Base-by-base conservation (phyloP, 2,329 filamentous ascomycete species). In the Hysterium pulicare region DNA sequence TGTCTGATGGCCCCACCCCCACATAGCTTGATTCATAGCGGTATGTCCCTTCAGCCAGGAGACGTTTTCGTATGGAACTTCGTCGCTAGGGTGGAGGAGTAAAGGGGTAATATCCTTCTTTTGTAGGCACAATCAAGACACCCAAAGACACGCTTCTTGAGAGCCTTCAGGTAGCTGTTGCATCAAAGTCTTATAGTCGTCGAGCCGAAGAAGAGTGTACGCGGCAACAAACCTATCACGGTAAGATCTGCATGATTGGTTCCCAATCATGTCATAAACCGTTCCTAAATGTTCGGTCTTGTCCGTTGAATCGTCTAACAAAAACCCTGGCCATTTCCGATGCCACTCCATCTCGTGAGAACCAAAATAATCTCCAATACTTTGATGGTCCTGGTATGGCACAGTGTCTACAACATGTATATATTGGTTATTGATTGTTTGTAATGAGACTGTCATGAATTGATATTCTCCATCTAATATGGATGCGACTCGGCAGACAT, bases 141-240 rank as follows among this genome's bases (percentile, higher is more conserved):
- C 16, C 35, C 40, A 47, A 36, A 47, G 37, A 32, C 44, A 47
- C 13, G 44, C 44, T 5, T 47, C 41, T 38, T 47, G 40, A 11
- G 40, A 26, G 35, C 39, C 33, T 37, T 30, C 7, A 2, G 44
- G 44, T 16, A 47, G 44, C n/a, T n/a, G n/a, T n/a, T n/a, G n/a
- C n/a, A n/a, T n/a, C 34, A 22, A 20, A 24, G 41, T 40, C n/a
- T 35, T 30, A 40, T 44, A 44, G 21, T 35, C 36, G 16, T 35
- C 15, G 20, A 40, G 21, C 16, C 31, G 20, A n/a, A 44, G 41
- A 28, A 44, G 41, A 28, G 40, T 31, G 10, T 36, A 37, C 11
- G 44, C 36, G 11, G 33, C 44, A 5, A 44, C 41, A 33, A 47
- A 43, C 26, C 34, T 36, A 19, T 44, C 44, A 31, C 44, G 40